phyloP scores from a whole-genome alignment of 2,329 filamentous ascomycete species.

The Dactylellina parvicollis region DNA sequence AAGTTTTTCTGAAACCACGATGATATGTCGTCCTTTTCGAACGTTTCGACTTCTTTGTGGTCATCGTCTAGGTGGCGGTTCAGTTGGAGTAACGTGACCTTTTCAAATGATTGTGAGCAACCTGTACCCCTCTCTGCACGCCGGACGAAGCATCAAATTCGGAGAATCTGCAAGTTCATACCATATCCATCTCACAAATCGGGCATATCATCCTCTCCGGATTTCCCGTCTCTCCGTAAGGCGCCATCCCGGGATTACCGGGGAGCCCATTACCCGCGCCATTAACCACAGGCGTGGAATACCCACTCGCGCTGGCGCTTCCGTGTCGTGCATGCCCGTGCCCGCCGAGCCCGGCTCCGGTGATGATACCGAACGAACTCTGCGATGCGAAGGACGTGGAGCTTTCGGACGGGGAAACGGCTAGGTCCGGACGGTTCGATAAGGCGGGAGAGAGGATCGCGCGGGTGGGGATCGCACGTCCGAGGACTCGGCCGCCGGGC shows the following conservation, averaged over 20 bases:
- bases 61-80: constrained; percentile 89
- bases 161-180: constrained; percentile 60
- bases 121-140: constrained; percentile 1
- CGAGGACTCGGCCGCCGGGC: constrained; percentile 47
- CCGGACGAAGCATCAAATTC: not conserved
- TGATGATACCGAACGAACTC: constrained; percentile 45
- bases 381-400: constrained; percentile 48
- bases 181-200: constrained; percentile 99
- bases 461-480: constrained; percentile 34
- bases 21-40: constrained; percentile 92
- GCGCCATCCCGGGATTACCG: constrained; percentile 37
- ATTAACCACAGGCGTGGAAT: constrained; percentile 45
- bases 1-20: constrained; percentile 97
- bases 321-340: constrained; percentile 35
- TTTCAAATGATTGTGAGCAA: constrained; percentile 5
- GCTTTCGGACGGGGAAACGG: constrained; percentile 47
- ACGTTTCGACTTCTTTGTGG: constrained; percentile 87
- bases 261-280: constrained; percentile 22
- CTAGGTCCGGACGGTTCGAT: constrained; percentile 38
- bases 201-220: constrained; percentile 78
- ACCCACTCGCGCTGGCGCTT: constrained; percentile 38
- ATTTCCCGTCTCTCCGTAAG: constrained; percentile 23
- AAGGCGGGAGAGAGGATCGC: constrained; percentile 33
- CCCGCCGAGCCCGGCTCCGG: constrained; percentile 29
- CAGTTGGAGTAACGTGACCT: constrained; percentile 91